These are phyloP conservation scores for Fusarium kyushuense DNA, from an alignment of 2,329 filamentous ascomycete genomes.

Conservation along the genomic window DNA sequence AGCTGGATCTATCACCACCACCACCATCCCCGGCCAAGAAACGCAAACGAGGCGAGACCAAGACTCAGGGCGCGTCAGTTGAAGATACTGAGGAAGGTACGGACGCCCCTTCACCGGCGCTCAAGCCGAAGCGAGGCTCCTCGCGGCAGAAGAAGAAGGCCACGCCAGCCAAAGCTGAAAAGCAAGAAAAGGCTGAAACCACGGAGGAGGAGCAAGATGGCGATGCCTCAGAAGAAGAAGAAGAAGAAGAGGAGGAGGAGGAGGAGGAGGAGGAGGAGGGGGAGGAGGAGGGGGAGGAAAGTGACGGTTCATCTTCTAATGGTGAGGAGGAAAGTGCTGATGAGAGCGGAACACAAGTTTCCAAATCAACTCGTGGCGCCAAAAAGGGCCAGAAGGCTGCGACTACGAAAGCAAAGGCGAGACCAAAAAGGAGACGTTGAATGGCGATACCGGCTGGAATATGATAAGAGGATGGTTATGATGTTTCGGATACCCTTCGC, in stretches of 20 bases:
- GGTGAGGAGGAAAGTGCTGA: constrained; percentile 53
- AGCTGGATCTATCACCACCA: constrained; percentile 57
- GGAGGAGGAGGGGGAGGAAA: constrained; percentile 54
- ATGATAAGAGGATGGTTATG: constrained; percentile 1
- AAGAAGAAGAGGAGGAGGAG: constrained; percentile 54
- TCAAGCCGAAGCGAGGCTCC: constrained; percentile 57
- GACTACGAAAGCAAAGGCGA: constrained; percentile 47
- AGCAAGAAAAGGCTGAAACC: constrained; percentile 53
- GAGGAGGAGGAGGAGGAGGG: constrained; percentile 55
- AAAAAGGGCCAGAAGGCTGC: constrained; percentile 50
- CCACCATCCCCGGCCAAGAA: constrained; percentile 55
- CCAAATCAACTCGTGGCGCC: constrained; percentile 53
- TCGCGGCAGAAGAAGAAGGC: constrained; percentile 59
- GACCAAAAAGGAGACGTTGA: constrained; percentile 50
- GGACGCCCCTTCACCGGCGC: constrained; percentile 53
- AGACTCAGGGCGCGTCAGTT: constrained; percentile 58
- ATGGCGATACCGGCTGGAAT: constrained; percentile 14
- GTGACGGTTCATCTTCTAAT: constrained; percentile 50
- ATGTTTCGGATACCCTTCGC: constrained; percentile 27
- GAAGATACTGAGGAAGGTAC: constrained; percentile 63
- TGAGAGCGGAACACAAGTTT: constrained; percentile 55
- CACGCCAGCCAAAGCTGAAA: constrained; percentile 57
- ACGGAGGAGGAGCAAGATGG: constrained; percentile 54
- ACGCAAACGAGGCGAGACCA: constrained; percentile 59
- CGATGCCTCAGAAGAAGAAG: constrained; percentile 49